These are phyloP conservation scores for Klebsormidium nitens DNA, from an alignment of 139 green algal genomes.

Conservation along the genomic window DNA sequence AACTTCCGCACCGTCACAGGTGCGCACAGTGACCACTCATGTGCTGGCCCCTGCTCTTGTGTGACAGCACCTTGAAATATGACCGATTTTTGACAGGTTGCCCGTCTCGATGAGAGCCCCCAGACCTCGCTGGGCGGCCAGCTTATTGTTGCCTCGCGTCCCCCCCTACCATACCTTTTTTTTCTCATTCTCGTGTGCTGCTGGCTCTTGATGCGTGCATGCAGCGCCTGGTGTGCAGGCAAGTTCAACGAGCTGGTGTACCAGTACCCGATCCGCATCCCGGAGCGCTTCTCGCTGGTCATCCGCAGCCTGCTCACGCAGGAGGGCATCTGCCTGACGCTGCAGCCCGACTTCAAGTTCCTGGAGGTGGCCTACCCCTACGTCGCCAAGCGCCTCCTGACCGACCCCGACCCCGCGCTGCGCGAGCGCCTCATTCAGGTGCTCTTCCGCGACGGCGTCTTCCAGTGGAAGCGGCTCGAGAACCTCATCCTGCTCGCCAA, in stretches of 20 bases:
- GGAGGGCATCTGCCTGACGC: conserved; percentile 98
- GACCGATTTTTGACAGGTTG: too few relatives aligned
- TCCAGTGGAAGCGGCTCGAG: conserved; percentile 92
- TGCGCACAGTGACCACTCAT: too few relatives aligned
- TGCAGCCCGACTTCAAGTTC: conserved; percentile 95
- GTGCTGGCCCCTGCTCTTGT: too few relatives aligned
- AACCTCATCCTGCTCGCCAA: conserved; percentile 88
- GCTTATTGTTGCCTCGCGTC: too few relatives aligned
- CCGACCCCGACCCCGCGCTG: conserved; percentile 89
- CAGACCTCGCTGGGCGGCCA: too few relatives aligned
- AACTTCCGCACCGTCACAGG: conserved; percentile 96
- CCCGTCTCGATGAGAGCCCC: too few relatives aligned
- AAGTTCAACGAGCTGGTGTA: conserved; percentile 99
- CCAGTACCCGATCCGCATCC: conserved; percentile 98
- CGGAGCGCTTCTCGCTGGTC: conserved; percentile 94
- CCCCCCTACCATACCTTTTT: too few relatives aligned
- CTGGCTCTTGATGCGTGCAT: too few relatives aligned
- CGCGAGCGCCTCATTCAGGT: conserved; percentile 83
- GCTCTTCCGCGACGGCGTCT: conserved; percentile 46
- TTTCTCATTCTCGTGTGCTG: too few relatives aligned
- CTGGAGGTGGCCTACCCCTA: conserved; percentile 70
- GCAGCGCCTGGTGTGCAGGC: too few relatives aligned
- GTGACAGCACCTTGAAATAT: too few relatives aligned
- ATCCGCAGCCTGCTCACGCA: conserved; percentile 83
- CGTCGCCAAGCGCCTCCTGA: conserved; percentile 84